Base-by-base conservation (phyloP, 2,329 filamentous ascomycete species). In the Neonectria sp. region DNA sequence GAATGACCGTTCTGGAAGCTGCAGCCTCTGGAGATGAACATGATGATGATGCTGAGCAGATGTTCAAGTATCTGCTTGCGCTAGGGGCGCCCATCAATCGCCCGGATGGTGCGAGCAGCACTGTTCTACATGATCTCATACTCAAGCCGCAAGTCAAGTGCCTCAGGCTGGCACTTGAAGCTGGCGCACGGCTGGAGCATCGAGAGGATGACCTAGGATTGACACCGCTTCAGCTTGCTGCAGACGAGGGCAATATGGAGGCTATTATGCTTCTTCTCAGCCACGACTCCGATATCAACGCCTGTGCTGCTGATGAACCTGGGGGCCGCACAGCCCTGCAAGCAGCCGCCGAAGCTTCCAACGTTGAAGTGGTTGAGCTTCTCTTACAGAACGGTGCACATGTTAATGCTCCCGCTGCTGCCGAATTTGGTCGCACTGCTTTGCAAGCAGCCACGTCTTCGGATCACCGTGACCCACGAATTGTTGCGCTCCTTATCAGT, bases 221-320 rank as follows among this genome's bases (percentile, higher is more conserved):
- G 52, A 62, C 52, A 3, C 60, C 60, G 27, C 24, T 62, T 33
- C 60, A 62, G 31, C 11, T 40, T 33, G 60, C 60, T 3, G 40
- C 43, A 15, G 2, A 4, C 0, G 2, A 15, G 2, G 2, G 35
- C 15, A 2, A 49, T 17, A n/a, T 27, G 1, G 21, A 55, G 29
- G 31, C 24, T 3, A 49, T 62, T 3, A 5, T 35, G 45, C 11
- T 49, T 29, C 60, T 62, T 24, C 6, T 62, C n/a, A 21, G 27
- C 4, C 5, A 56, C 12, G 58, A 35, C 17, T 35, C 58, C 13
- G n/a, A 52, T 21, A 33, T 52, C 9, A 52, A 52, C 12, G 49
- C 29, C 37, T 40, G 37, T 6, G 17, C 27, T 6, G 29, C 27
- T 33, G 17, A n/a, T 9, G 17, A 21, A 15, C 1, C 3, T 33